Percentiles rank a stretch among this genome's conserved stretches.
These are phyloP conservation scores for Apostasia ramifera DNA, from an alignment of 106 monocot species.

Conservation along the genomic window DNA sequence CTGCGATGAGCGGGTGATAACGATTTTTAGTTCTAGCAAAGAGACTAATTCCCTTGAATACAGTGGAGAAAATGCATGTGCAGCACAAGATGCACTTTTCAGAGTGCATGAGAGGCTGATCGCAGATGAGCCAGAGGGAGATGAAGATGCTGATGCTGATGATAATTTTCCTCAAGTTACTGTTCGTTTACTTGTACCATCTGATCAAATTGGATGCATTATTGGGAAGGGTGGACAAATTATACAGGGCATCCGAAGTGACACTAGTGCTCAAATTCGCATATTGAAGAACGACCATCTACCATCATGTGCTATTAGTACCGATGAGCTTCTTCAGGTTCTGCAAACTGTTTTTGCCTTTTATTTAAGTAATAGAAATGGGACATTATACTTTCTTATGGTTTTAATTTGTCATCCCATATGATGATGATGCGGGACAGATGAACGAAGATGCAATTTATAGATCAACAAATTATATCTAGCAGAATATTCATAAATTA, in stretches of 20 bases:
- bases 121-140: conserved; percentile 39
- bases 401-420: too few species aligned
- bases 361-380: not conserved
- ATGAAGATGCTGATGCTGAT: conserved; percentile 52
- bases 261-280: conserved; percentile 68
- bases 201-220: conserved; percentile 95
- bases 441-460: too few species aligned
- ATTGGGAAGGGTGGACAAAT: conserved; percentile 85
- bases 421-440: too few species aligned
- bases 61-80: conserved; percentile 52
- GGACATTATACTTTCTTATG: too few species aligned
- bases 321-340: conserved; percentile 96
- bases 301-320: conserved; percentile 60
- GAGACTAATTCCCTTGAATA: conserved; percentile 62
- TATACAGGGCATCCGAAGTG: conserved; percentile 61
- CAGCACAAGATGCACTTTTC: conserved; percentile 95
- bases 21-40: conserved; percentile 64
- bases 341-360: not conserved
- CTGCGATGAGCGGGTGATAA: conserved; percentile 85
- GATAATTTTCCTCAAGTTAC: conserved; percentile 44
- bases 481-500: too few species aligned
- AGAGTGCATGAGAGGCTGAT: conserved; percentile 72
- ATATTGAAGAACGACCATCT: conserved; percentile 61
- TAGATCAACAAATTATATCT: too few species aligned
- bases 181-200: conserved; percentile 76